Base-by-base conservation (phyloP, 495 filamentous ascomycete genomes). In the Rhypophila decipiens region DNA sequence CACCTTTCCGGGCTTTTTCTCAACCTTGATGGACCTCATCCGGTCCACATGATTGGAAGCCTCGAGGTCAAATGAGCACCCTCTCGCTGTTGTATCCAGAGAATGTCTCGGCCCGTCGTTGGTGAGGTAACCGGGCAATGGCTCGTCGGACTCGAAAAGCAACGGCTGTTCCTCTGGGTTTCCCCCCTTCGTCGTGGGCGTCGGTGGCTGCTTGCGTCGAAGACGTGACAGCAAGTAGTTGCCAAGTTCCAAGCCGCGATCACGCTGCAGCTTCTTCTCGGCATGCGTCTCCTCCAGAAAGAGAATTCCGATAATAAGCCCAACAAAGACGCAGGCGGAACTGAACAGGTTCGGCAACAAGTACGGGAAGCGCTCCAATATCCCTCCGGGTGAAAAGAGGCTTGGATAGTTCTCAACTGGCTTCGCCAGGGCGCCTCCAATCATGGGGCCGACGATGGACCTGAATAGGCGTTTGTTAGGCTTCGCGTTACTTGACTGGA, bases 251-350 rank as follows among this genome's bases (percentile, higher is more conserved):
- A 86, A 57, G 8, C 93, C 90, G 31, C 70, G 68, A 67, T 98
- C 93, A 33, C 78, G 80, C 36, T 79, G 76, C 56, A 81, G 62
- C 60, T 84, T 93, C 72, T 85, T 87, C 59, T 91, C 83, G 37
- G 80, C 80, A 58, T 97, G 93, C 5, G 93, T 97, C 69, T 98
- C 93, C 68, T 97, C 89, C 49, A 98, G 72, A 66, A 96, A 98
- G 33, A 98, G 61, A 39, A 93, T 72, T 21, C 93, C 93, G 49
- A 95, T 77, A 18, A 84, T 63, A 21, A 98, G 83, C 9, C 90
- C 89, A 33, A 87, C 68, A 15, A 83, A 62, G 3, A 98, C 83
- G 31, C 95, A 76, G 20, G 72, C 64, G 47, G 91, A 82, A 64
- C 94, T 96, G 49, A 98, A 85, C 24, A 97, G 66, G 65, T 97